Base-by-base conservation (phyloP, 257 asterid species). In the Plantago ovata region DNA sequence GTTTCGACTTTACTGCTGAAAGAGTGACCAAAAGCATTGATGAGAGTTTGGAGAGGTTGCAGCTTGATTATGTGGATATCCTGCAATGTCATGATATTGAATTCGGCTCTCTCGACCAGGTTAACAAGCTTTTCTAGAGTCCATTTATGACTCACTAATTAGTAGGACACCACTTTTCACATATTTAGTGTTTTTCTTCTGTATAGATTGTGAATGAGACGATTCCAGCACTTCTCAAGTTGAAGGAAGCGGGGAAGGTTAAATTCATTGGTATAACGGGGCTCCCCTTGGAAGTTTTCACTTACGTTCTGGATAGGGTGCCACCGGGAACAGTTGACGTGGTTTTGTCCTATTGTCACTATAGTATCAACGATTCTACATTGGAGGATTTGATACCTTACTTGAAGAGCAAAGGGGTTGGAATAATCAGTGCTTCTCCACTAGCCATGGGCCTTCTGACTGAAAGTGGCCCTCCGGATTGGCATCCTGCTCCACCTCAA, bases 391-490 rank as follows among this genome's bases (percentile, higher is more conserved):
- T 84, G 3, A 41, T 93, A 53, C 97, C 99, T 55, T 93, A 89
- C 80, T 76, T 93, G 78, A 89, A 84, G 87, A 82, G 92, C 74
- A 89, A 86, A 69, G 99, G 96, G 60, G 94, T 89, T 13, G 97
- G 96, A 22, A 80, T 93, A 63, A 89, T 93, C 55, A 86, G 84
- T 75, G 99, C 99, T 65, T 89, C 97, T 53, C 99, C 99, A 6
- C 78, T 93, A 20, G 76, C 99, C 0, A 93, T 93, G 97, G 99
- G 99, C 42, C 99, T 93, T 71, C 89, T 93, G 49, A 93, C 99
- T 2, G 96, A 93, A 72, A 64, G 40, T 62, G 97, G 95, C 52
- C 94, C 95, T 46, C 97, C 97, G 5, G 89, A 86, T 22, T 93
- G 99, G 99, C 97, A 89, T 76, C 99, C 99, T 60, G 96, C 99